Evolutionary conservation across 2,329 filamentous ascomycete genomes (phyloP), one percentile per base, ranked within the genome.

Genomic region (Bipolaris oryzae): DNA sequence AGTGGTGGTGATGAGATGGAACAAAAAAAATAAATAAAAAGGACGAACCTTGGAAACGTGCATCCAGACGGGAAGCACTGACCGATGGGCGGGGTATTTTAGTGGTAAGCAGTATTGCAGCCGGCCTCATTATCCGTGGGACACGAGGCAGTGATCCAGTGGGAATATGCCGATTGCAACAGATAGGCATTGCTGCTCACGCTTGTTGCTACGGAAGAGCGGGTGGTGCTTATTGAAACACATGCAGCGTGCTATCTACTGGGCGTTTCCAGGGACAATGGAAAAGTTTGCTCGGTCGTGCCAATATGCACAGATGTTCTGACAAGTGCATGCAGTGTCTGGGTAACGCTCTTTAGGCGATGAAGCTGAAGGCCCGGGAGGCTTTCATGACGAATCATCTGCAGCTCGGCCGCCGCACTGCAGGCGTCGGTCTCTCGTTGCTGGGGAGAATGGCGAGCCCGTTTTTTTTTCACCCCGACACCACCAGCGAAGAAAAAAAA

Each of bases 201-300:
- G 46, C 50, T 63, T 39, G 47, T 45, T 53, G 54, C 52, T 49
- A 49, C 43, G 55, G 53, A 42, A 55, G 54, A 48, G 45, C 34
- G 50, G 47, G 42, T 50, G 64, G 58, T 62, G 56, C 64, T 43
- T 62, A 70, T 64, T 65, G 68, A 69, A 62, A n/a, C n/a, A 69
- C 61, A 63, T 66, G 65, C 64, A 67, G 64, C 39, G 48, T 62
- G 62, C 53, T 57, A 46, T 35, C 60, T 61, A 64, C 63, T 63
- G 62, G 38, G 57, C 63, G 60, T 52, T 42, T 58, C 58, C 61
- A 46, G 56, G 62, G 62, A 62, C 62, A 45, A 61, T 60, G 56
- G 57, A 64, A 66, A 66, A 70, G 70, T 73, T 73, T 73, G 70
- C 72, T 71, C 53, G 37, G 64, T 63, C 38, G 63, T 64, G 62